Percentiles rank a stretch among this genome's conserved stretches.
Evolutionary conservation across 2,329 filamentous ascomycete species (phyloP).

Genomic region (Fusarium duplospermum): DNA sequence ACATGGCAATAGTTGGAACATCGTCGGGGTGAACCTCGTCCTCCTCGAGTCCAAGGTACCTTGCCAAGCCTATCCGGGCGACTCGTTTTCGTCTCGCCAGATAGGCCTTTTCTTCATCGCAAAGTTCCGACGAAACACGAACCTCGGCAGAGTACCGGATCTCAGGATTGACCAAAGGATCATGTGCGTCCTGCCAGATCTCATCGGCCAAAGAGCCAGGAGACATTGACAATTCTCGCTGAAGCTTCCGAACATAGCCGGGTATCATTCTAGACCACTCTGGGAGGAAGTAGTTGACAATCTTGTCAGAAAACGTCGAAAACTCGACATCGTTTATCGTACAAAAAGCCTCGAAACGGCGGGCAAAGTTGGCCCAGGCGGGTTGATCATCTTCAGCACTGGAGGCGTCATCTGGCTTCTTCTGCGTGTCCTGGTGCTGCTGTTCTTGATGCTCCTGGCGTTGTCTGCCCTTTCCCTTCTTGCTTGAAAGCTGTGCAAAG

Average conservation of each 20-base stretch:
- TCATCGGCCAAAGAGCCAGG: constrained; percentile 91
- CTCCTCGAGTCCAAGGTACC: constrained; percentile 82
- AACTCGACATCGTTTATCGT: constrained; percentile 66
- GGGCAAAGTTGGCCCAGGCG: constrained; percentile 62
- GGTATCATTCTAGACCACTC: constrained; percentile 85
- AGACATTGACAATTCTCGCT: constrained; percentile 86
- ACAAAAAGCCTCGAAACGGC: constrained; percentile 65
- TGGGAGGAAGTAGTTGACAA: constrained; percentile 80
- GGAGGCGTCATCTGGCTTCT: constrained; percentile 12
- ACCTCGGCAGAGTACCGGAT: constrained; percentile 85
- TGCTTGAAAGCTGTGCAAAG: constrained; percentile 51
- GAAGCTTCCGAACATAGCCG: constrained; percentile 82
- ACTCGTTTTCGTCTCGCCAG: constrained; percentile 74
- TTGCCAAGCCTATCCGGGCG: constrained; percentile 79
- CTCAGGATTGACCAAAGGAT: constrained; percentile 86
- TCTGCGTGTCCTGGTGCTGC: constrained; percentile 23
- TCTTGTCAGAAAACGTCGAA: constrained; percentile 63
- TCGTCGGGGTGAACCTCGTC: constrained; percentile 91
- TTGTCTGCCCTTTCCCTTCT: constrained; percentile 16
- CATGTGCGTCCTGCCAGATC: constrained; percentile 92
- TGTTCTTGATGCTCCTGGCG: constrained; percentile 19
- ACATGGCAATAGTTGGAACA: constrained; percentile 92
- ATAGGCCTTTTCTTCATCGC: constrained; percentile 84
- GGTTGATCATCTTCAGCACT: constrained; percentile 44
- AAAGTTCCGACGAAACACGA: constrained; percentile 83